Evolutionary conservation across 139 green algal species (phyloP).

Genomic region (Klebsormidium nitens): DNA sequence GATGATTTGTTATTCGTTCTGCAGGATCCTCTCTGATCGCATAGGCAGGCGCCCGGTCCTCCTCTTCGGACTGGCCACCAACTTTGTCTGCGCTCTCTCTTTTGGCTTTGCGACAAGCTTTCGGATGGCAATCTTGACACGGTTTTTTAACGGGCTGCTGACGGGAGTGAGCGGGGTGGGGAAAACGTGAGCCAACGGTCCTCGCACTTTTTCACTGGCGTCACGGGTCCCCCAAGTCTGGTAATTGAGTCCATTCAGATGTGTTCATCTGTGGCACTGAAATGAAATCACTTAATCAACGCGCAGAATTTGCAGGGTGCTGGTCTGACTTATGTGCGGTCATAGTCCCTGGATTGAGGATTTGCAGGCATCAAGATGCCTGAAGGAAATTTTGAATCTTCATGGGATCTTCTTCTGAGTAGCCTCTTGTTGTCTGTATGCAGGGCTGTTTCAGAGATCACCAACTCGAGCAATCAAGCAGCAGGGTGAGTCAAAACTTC

Average conservation of each 20-base stretch:
- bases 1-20: neutral
- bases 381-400: too few species aligned
- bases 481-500: too few species aligned
- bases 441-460: constrained; percentile 16
- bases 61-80: constrained; percentile 8
- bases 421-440: too few species aligned
- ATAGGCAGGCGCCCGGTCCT: constrained; percentile 18
- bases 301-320: neutral
- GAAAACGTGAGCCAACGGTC: constrained; percentile 9
- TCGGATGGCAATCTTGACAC: neutral
- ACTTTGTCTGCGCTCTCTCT: constrained; percentile 13
- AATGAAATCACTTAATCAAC: neutral
- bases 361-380: too few species aligned
- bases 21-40: constrained; percentile 23
- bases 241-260: neutral
- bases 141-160: constrained; percentile 20
- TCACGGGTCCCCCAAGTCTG: too few species aligned
- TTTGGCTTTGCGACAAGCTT: constrained; percentile 14
- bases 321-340: too few species aligned
- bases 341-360: too few species aligned
- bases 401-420: too few species aligned
- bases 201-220: too few species aligned
- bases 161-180: neutral
- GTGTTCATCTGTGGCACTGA: neutral
- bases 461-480: constrained; percentile 18